These are phyloP conservation scores for Nakazawaea siamensis DNA, from an alignment of 805 yeast genomes.

Conservation along the genomic window DNA sequence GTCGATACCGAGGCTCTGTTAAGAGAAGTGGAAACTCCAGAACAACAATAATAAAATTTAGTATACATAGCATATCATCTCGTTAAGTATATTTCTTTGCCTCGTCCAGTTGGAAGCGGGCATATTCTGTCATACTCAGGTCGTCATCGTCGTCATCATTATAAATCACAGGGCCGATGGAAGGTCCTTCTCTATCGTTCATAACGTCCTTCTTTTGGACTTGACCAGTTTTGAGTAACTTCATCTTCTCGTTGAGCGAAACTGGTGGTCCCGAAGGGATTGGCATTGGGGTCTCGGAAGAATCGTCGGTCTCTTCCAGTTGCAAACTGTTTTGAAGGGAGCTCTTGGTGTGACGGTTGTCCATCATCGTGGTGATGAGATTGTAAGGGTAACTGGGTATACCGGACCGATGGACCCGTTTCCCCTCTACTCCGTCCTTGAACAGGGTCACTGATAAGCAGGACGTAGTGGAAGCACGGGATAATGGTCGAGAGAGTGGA, in stretches of 20 bases:
- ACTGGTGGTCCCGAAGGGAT: slow-evolving; percentile 29
- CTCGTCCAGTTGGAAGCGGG: slow-evolving; percentile 6
- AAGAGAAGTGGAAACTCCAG: slow-evolving; percentile 5
- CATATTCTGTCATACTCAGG: slow-evolving; percentile 5
- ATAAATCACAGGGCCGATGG: slow-evolving; percentile 9
- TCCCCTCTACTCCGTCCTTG: slow-evolving; percentile 68
- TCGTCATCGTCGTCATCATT: slow-evolving; percentile 3
- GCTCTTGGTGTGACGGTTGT: slow-evolving; percentile 3
- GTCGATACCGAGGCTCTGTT: slow-evolving; percentile 9
- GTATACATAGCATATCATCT: neutral
- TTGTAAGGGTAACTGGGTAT: slow-evolving; percentile 30
- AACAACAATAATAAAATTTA: neutral
- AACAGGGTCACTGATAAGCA: slow-evolving; percentile 69
- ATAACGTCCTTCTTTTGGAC: slow-evolving; percentile 1
- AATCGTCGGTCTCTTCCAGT: neutral
- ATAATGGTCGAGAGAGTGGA: slow-evolving; percentile 45
- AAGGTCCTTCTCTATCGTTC: slow-evolving; percentile 3
- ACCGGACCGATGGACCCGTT: slow-evolving; percentile 36
- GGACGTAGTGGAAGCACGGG: slow-evolving; percentile 55
- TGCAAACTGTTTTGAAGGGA: neutral
- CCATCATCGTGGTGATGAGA: slow-evolving; percentile 26
- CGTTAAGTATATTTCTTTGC: neutral
- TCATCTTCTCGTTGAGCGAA: slow-evolving; percentile 36
- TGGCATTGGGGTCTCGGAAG: slow-evolving; percentile 13
- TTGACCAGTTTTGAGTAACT: slow-evolving; percentile 26